A percentile compares a stretch with the other conserved stretches of the same genome.
These are phyloP conservation scores for Poronia punctata DNA, from an alignment of 495 filamentous ascomycete species.

Conservation along the genomic window DNA sequence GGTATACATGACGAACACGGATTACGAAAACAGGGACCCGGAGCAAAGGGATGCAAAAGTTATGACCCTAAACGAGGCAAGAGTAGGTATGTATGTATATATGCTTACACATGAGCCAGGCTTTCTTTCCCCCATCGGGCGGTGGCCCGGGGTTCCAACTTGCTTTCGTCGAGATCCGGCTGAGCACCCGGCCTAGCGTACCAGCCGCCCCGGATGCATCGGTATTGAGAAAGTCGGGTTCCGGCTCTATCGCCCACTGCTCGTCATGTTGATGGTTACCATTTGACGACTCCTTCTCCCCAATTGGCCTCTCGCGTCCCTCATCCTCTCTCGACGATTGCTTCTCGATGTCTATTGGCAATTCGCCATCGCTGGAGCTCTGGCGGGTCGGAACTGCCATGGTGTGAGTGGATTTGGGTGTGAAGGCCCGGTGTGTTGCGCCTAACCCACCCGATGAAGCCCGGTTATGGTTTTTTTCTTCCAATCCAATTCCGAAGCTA, in stretches of 20 bases:
- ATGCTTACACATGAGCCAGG: conserved; percentile 41
- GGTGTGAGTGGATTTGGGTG: neutral
- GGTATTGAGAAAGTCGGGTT: conserved; percentile 18
- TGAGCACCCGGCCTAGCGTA: conserved; percentile 26
- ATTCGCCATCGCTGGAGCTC: conserved; percentile 18
- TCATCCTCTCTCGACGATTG: neutral
- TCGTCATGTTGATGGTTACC: conserved; percentile 4
- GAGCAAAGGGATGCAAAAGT: neutral
- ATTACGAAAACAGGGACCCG: neutral
- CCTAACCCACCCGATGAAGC: neutral
- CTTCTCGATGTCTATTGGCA: conserved; percentile 21
- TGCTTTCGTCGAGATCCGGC: conserved; percentile 32
- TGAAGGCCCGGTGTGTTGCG: neutral
- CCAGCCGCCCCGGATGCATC: conserved; percentile 23
- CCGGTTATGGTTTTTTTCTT: too few relatives aligned
- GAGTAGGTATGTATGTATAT: conserved; percentile 6
- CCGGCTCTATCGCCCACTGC: conserved; percentile 16
- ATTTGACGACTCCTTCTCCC: conserved; percentile 2
- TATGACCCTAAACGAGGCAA: neutral
- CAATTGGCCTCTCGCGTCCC: neutral
- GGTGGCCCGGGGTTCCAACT: conserved; percentile 43
- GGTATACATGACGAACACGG: neutral
- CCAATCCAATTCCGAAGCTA: too few relatives aligned
- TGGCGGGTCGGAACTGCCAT: conserved; percentile 14
- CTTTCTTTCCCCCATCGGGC: conserved; percentile 45